Evolutionary conservation across 106 monocot genomes (phyloP), one percentile per base, ranked within the genome.

Genomic region (Dendrobium catenatum): DNA sequence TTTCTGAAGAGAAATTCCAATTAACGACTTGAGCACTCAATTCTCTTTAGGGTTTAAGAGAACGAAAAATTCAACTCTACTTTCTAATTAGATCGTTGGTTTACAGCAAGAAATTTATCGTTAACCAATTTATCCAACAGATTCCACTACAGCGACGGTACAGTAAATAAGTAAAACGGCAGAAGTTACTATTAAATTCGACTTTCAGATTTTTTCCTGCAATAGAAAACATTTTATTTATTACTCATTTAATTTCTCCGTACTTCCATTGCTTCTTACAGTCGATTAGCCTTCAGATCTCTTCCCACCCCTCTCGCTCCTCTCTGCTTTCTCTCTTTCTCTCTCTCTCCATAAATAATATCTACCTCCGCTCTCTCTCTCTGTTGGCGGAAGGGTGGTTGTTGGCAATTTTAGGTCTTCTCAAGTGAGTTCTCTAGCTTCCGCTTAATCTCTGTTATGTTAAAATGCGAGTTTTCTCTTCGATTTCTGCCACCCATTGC

Each of bases 301-400:
- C 64, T 66, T 9, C 58, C 15, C 58, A 16, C 58, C 58, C 9
- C 64, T 6, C 64, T 13, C 51, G 15, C 51, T 15, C 15, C 64
- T 66, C 64, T 24, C 22, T 3, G 37, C 37, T 3, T 3, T 37
- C 37, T 37, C 37, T 37, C 37, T 37, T 3, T 37, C 37, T 37
- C 64, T 26, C 64, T 9, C 64, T 66, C 64, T 66, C 64, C 20
- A 66, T 66, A 66, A 66, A 66, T 66, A 51, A 51, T 51, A 51
- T 51, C 64, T 66, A 1, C 64, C 26, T 64, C 26, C 26, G 5
- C 11, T 8, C 64, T 26, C 64, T 66, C 6, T 24, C 64, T 2
- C 64, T 24, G 16, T 66, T 4, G 1, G 64, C 5, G 64, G 20
- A 26, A 66, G 64, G 64, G 26, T 8, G 64, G 11, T 24, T 66